Evolutionary conservation across 1,139 yeast species (phyloP), one percentile per base, ranked within the genome.

Genomic region (Suhomyces taliae): DNA sequence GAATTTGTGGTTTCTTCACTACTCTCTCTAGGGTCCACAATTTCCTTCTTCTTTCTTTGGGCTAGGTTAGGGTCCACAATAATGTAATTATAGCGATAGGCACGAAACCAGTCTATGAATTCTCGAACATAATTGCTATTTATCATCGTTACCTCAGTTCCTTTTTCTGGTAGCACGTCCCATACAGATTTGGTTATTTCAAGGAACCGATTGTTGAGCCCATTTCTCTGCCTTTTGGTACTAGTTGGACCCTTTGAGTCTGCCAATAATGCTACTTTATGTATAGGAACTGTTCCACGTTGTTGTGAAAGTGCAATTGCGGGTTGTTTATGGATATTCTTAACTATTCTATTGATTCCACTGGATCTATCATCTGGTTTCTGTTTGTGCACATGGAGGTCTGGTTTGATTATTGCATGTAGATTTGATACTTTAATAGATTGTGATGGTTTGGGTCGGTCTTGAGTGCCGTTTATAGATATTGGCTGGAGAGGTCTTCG

Each of bases 31-130:
- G 10, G 24, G 4, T n/a, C 33, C 8, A n/a, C 9, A 2, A 39
- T 14, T 2, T 8, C 11, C 7, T 41, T 26, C 7, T 41, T 26
- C 34, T 35, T 36, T n/a, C 38, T 11, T 4, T 31, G 24, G 4
- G 7, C 8, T 8, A 47, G 6, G 27, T 48, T 38, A 8, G 46
- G 46, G 33, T 54, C 52, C 15, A 42, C 49, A 9, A 57, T 34
- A 1, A 56, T 39, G 37, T 62, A 64, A 27, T 59, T 53, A 44
- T 55, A 65, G 27, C 61, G 55, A 37, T 58, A 55, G 4, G 49
- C 38, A 27, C 53, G 60, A 50, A 63, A 62, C 66, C 67, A 61
- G 4, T 54, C 53, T 1, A 62, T 35, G 40, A 58, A 59, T 6
- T 36, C 29, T 8, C 41, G 36, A 1, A 44, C 29, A 7, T 19